phyloP scores from a whole-genome alignment of 139 green algal genomes.

The Micromonas commoda region DNA sequence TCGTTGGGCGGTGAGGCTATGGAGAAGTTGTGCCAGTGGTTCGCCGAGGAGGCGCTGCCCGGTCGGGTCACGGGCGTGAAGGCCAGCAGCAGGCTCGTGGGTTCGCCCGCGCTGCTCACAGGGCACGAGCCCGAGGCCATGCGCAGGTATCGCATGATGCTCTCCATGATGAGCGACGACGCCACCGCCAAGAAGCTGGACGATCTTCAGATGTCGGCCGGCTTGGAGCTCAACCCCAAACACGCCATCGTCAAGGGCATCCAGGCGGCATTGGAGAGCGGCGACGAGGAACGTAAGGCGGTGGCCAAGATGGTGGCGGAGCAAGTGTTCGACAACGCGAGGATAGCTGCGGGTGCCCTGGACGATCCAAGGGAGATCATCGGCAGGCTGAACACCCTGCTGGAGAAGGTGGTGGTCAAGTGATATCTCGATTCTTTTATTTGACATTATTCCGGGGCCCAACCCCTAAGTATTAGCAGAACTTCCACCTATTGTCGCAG shows the following conservation, averaged over 20 bases:
- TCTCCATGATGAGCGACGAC: background rate
- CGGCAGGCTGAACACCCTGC: background rate
- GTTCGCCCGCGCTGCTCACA: slow-evolving; percentile 8
- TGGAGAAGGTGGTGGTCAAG: background rate
- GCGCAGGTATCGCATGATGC: slow-evolving; percentile 17
- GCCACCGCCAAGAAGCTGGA: background rate
- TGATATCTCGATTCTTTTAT: background rate
- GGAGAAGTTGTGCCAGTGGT: background rate
- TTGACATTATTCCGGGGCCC: background rate
- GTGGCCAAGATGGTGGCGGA: background rate
- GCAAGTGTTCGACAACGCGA: slow-evolving; percentile 20
- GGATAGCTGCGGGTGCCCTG: slow-evolving; percentile 9
- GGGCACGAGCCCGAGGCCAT: slow-evolving; percentile 22
- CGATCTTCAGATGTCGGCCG: background rate
- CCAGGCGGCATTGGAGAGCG: background rate
- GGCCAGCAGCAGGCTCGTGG: background rate
- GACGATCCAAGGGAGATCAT: slow-evolving; percentile 16
- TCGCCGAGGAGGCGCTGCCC: background rate
- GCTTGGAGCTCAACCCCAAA: slow-evolving; percentile 3
- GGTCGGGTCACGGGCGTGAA: slow-evolving; percentile 6
- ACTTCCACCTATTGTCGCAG: slow-evolving; percentile 90
- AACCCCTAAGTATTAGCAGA: slow-evolving; percentile 52
- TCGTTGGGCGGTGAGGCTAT: background rate
- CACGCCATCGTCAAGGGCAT: background rate
- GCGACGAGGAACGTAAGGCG: background rate